Evolutionary conservation across 495 filamentous ascomycete species (phyloP), one percentile per base, ranked within the genome.

Genomic region (Talaromyces borbonicus): DNA sequence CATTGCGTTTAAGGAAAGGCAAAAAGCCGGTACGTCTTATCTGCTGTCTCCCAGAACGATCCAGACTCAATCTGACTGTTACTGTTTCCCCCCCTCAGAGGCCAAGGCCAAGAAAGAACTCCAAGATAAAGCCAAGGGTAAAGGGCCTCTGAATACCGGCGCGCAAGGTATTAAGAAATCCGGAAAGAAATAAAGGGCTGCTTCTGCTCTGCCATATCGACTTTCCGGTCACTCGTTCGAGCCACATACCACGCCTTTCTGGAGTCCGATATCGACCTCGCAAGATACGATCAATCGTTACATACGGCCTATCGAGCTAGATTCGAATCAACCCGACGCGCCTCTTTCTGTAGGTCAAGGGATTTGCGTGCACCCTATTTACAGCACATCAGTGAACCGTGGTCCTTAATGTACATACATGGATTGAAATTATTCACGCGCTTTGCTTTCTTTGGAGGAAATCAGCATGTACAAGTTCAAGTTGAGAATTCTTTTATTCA

Each of bases 161-260:
- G 59, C 72, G 41, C 85, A 90, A 68, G 85, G 85, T 40, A 92
- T 92, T 70, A 92, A 90, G 80, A 90, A 87, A 72, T 86, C 81
- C 24, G 85, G 85, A 59, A 90, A 92, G 82, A 89, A 88, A 74
- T 87, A 75, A 69, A 47, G 19, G 32, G 36, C 19, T 8, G 12
- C 16, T 16, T 25, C 12, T 30, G 8, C 26, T 18, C 9, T 14
- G 23, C 19, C 8, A 19, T 22, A 7, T 9, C 24, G 9, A 14
- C 15, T 32, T 25, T 22, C 11, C 30, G 19, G 20, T 0, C 15
- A 8, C n/a, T 35, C 43, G 30, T 35, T 14, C n/a, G n/a, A n/a
- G 16, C 15, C 4, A 3, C 15, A 38, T n/a, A 38, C 16, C 35
- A 20, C 5, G 7, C n/a, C 11, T 4, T n/a, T n/a, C n/a, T n/a